Conservation (phyloP, 352 stramenopile species). For the Pythium brassicae region DNA sequence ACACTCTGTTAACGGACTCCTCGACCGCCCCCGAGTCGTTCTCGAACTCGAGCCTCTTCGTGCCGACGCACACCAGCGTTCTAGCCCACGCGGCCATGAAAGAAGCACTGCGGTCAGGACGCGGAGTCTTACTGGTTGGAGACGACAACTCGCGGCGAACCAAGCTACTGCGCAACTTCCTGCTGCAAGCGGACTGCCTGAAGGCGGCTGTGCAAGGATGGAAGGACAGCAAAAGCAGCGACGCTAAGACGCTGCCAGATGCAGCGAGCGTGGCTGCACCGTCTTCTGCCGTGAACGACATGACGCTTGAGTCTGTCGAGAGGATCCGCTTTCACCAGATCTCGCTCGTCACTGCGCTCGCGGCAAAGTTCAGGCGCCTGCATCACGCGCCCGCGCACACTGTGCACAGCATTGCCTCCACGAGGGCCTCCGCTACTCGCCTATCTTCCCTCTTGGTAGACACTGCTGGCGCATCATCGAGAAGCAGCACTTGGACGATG, state of each 20-base stretch:
- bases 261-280: not conserved
- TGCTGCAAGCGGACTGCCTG: slow-evolving; percentile 19
- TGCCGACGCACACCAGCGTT: slow-evolving; percentile 36
- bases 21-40: not conserved
- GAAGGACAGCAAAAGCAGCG: not conserved
- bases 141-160: slow-evolving; percentile 23
- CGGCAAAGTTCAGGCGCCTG: slow-evolving; percentile 18
- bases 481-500: slow-evolving; percentile 1
- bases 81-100: slow-evolving; percentile 35
- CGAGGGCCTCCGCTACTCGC: not conserved
- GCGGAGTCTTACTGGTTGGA: slow-evolving; percentile 32
- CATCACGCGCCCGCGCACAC: not conserved
- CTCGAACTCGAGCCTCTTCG: slow-evolving; percentile 22
- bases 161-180: slow-evolving; percentile 30
- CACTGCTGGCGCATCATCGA: not conserved
- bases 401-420: not conserved
- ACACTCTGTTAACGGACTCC: not conserved
- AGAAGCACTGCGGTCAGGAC: slow-evolving; percentile 33
- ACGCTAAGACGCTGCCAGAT: not conserved
- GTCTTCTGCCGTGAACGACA: slow-evolving; percentile 5
- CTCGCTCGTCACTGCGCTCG: slow-evolving; percentile 31
- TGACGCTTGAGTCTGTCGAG: slow-evolving; percentile 28
- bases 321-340: slow-evolving; percentile 43
- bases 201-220: not conserved
- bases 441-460: not conserved